Percentiles rank a stretch among this genome's conserved stretches.
phyloP scores from a whole-genome alignment of 2,329 filamentous ascomycete species.

The Berkeleyomyces basicola region DNA sequence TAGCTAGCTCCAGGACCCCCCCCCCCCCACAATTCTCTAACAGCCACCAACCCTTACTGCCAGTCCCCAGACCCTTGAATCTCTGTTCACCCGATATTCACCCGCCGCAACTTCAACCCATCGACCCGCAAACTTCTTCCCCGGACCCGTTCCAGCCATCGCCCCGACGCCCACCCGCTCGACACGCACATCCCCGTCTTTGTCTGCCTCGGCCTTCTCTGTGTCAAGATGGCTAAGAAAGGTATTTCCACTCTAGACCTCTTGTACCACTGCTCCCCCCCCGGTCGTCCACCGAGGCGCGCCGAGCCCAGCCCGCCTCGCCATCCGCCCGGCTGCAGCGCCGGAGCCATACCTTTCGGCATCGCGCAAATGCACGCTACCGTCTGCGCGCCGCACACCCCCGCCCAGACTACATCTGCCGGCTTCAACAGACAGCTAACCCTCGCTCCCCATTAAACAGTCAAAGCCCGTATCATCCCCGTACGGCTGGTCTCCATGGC shows the following conservation, averaged over 20 bases:
- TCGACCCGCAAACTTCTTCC: neutral
- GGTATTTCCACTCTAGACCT: slow-evolving; percentile 14
- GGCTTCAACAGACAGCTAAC: neutral
- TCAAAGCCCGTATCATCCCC: slow-evolving; percentile 79
- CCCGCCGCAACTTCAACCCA: neutral
- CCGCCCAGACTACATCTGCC: neutral
- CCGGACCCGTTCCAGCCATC: neutral
- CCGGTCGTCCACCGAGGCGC: no score
- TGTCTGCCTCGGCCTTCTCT: slow-evolving; percentile 5
- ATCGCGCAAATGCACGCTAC: neutral
- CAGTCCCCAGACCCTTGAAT: neutral
- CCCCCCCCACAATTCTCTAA: no score
- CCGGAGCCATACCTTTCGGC: no score
- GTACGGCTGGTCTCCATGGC: slow-evolving; percentile 97
- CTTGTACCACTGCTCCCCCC: neutral
- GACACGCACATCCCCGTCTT: neutral
- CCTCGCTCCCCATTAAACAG: slow-evolving; percentile 27
- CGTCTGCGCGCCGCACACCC: neutral
- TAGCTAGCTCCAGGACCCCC: no score
- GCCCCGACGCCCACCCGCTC: neutral
- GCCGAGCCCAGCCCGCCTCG: no score
- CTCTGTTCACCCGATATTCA: neutral
- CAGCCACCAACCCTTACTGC: no score
- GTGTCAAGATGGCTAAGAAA: slow-evolving; percentile 23
- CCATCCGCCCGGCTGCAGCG: no score